Percentiles rank a stretch among this genome's conserved stretches.
These are phyloP conservation scores for Neonectria neomacrospora DNA, from an alignment of 2,329 filamentous ascomycete species.

Conservation along the genomic window DNA sequence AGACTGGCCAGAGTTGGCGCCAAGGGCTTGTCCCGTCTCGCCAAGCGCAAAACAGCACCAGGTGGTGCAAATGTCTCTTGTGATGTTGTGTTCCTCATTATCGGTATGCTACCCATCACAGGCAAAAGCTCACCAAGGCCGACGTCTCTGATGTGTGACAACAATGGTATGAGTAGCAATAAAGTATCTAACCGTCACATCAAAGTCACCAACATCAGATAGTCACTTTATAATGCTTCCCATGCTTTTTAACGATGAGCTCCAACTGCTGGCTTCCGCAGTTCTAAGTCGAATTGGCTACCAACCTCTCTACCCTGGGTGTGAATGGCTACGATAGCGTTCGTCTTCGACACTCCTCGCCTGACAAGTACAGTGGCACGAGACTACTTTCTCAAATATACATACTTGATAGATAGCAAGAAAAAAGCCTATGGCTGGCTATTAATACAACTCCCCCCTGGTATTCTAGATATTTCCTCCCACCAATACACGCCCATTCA, in stretches of 20 bases:
- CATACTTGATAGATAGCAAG: background rate
- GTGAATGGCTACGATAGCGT: background rate
- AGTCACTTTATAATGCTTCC: background rate
- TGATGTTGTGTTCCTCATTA: background rate
- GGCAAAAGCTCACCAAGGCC: background rate
- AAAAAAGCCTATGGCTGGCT: background rate
- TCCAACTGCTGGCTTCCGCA: background rate
- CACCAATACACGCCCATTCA: background rate
- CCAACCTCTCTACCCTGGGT: background rate
- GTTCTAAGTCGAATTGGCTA: background rate
- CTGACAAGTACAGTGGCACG: background rate
- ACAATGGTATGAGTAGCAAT: background rate
- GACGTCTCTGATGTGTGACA: background rate
- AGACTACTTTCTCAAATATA: background rate
- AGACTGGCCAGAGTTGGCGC: constrained; percentile 29
- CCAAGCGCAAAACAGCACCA: constrained; percentile 41
- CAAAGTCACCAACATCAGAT: background rate
- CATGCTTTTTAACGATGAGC: background rate
- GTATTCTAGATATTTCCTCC: constrained; percentile 17
- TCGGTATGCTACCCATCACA: background rate
- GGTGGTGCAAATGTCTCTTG: constrained; percentile 38
- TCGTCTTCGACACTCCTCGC: background rate
- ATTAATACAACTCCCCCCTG: constrained; percentile 24
- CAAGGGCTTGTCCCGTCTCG: constrained; percentile 36
- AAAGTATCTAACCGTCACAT: background rate